Conservation (phyloP, 108 stramenopile species). For the Skeletonema tropicum region DNA sequence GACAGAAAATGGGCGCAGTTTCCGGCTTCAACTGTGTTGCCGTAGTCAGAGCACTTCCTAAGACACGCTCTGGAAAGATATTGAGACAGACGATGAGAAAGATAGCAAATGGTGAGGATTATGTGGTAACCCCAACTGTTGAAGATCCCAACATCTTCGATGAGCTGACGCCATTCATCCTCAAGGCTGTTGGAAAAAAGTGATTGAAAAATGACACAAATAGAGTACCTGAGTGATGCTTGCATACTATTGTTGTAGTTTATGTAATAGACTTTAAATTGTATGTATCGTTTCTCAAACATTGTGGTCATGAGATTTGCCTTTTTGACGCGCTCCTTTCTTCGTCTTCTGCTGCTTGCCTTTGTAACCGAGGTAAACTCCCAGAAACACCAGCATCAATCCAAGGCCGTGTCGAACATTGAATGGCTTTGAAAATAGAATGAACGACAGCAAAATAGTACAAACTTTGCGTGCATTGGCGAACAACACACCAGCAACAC, state of each 20-base stretch:
- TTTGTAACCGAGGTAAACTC: constrained; percentile 44
- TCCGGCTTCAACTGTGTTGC: constrained; percentile 66
- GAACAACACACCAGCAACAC: constrained; percentile 39
- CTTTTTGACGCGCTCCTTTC: constrained; percentile 1
- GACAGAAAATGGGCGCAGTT: constrained; percentile 68
- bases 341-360: constrained; percentile 3
- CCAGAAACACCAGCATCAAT: constrained; percentile 31
- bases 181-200: constrained; percentile 10
- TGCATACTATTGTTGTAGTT: neutral
- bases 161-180: constrained; percentile 41
- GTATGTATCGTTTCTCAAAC: constrained; percentile 15
- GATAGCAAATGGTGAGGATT: constrained; percentile 67
- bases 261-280: no score
- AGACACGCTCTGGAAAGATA: constrained; percentile 81
- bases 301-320: constrained; percentile 26
- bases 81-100: constrained; percentile 67
- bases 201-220: neutral
- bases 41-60: constrained; percentile 67
- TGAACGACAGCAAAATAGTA: constrained; percentile 40
- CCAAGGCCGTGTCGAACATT: constrained; percentile 32
- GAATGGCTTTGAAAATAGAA: constrained; percentile 51
- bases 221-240: neutral
- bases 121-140: constrained; percentile 71
- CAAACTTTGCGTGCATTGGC: constrained; percentile 49
- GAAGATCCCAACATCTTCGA: constrained; percentile 72